Conservation (phyloP, 2,329 filamentous ascomycete genomes). For the Arthrobotrys musiformis region DNA sequence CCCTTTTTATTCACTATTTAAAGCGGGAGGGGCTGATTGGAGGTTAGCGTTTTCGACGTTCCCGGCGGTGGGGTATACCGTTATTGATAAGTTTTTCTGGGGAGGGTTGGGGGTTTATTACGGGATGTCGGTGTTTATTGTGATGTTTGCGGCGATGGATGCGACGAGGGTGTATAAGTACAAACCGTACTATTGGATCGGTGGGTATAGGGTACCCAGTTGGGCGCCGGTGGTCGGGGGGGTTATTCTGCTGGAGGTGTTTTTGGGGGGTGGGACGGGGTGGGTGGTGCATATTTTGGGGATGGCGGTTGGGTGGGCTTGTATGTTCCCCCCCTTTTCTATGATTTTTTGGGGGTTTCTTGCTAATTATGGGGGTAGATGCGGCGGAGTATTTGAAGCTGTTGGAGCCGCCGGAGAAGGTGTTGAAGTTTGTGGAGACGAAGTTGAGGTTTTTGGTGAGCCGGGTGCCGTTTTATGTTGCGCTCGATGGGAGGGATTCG, state of each 20-base stretch:
- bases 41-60: constrained; percentile 82
- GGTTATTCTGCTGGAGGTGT: constrained; percentile 76
- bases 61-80: constrained; percentile 81
- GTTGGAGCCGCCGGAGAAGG: constrained; percentile 87
- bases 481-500: constrained; percentile 42
- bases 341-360: neutral
- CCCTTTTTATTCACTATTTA: neutral
- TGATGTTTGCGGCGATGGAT: constrained; percentile 84
- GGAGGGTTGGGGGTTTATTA: constrained; percentile 73
- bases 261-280: constrained; percentile 82
- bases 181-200: constrained; percentile 73
- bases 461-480: constrained; percentile 42
- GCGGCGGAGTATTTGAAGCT: constrained; percentile 89
- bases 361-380: constrained; percentile 66
- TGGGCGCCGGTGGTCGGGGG: constrained; percentile 82
- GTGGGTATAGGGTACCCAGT: constrained; percentile 80
- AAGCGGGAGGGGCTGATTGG: too few species aligned
- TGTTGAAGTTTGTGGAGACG: constrained; percentile 85
- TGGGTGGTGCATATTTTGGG: constrained; percentile 88
- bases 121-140: constrained; percentile 73
- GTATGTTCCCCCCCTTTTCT: constrained; percentile 67
- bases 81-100: constrained; percentile 76
- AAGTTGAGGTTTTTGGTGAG: constrained; percentile 76
- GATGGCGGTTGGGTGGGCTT: constrained; percentile 84
- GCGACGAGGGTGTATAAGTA: constrained; percentile 84